Conservation (phyloP, 768 basidiomycete species). For the Sarcodon sp. region DNA sequence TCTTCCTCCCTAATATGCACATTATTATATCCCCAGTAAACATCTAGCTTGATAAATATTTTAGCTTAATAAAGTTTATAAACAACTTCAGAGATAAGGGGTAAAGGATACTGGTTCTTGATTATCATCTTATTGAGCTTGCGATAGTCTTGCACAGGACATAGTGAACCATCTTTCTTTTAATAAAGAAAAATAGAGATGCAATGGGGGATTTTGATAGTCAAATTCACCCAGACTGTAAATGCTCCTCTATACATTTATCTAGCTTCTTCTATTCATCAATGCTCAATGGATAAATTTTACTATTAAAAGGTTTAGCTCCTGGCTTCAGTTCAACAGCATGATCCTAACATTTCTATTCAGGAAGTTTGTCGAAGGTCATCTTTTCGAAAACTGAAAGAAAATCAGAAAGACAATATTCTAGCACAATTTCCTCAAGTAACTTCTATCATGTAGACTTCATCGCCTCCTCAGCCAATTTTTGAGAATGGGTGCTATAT, state of each 20-base stretch:
- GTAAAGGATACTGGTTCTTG: conserved; percentile 20
- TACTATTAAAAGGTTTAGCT: conserved; percentile 2
- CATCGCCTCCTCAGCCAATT: conserved; percentile 4
- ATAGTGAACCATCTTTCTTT: conserved; percentile 16
- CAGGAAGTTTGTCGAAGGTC: conserved; percentile 3
- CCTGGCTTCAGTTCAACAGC: conserved; percentile 8
- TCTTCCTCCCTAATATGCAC: conserved; percentile 14
- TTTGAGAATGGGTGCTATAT: neutral
- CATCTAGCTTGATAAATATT: conserved; percentile 17
- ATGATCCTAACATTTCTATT: conserved; percentile 7
- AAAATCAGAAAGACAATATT: conserved; percentile 1
- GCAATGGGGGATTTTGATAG: conserved; percentile 10
- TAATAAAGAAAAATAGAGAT: conserved; percentile 17
- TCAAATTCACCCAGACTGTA: conserved; percentile 8
- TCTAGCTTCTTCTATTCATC: conserved; percentile 7
- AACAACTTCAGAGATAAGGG: conserved; percentile 16
- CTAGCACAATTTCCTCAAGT: conserved; percentile 5
- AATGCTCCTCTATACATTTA: conserved; percentile 11
- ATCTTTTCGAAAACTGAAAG: conserved; percentile 4
- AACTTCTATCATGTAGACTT: neutral
- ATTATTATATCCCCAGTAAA: conserved; percentile 21
- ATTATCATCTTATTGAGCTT: conserved; percentile 19
- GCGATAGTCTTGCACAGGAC: conserved; percentile 14
- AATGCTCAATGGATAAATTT: conserved; percentile 8
- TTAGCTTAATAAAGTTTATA: conserved; percentile 11